Evolutionary conservation across 306 rosid genomes (phyloP).

Genomic region (Fragaria iinumae): DNA sequence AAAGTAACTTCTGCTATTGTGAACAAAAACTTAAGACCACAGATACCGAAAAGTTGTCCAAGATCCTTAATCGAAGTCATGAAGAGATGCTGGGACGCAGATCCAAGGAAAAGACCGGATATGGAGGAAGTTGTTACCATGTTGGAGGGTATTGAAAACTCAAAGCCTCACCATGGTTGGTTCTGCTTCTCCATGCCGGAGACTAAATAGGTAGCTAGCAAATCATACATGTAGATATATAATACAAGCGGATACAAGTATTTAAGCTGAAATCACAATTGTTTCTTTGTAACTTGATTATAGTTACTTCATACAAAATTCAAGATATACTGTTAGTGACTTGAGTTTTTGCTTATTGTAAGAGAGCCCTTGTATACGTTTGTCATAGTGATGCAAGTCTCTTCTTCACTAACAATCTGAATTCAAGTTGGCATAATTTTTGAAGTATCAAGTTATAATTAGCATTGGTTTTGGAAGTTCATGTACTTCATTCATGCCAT

Average conservation of each 20-base stretch:
- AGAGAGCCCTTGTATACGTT: background rate
- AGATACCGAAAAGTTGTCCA: slow-evolving; percentile 21
- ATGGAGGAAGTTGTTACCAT: slow-evolving; percentile 18
- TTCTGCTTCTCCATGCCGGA: background rate
- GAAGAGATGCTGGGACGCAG: slow-evolving; percentile 18
- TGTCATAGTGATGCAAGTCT: background rate
- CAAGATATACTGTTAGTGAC: no score
- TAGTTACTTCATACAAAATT: no score
- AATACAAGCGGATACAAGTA: background rate
- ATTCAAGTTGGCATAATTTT: background rate
- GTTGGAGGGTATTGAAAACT: background rate
- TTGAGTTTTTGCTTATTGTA: background rate
- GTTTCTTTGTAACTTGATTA: no score
- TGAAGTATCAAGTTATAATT: no score
- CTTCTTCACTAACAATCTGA: background rate
- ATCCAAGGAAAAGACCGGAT: slow-evolving; percentile 20
- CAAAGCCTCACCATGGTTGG: background rate
- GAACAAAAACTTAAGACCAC: background rate
- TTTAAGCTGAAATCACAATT: no score
- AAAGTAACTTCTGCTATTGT: background rate
- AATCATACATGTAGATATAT: background rate
- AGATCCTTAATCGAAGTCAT: slow-evolving; percentile 11
- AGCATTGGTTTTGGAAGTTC: background rate
- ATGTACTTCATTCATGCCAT: background rate
- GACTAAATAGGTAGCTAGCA: background rate